A percentile compares a stretch with the other conserved stretches of the same genome.
Conservation (phyloP, 83 land plant species). For the Picea abies region DNA sequence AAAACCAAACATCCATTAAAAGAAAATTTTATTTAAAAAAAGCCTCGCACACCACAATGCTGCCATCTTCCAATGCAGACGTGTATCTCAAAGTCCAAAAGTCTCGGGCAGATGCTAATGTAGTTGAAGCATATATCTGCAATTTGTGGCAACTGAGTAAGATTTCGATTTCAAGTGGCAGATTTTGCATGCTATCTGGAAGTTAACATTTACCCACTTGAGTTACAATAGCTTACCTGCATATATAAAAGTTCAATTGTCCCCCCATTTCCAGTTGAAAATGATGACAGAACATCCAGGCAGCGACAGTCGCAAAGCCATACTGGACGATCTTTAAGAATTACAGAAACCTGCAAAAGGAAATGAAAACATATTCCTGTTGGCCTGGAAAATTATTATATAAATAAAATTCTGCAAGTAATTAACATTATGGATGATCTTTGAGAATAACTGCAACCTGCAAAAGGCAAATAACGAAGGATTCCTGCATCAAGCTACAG, state of each 20-base stretch:
- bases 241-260: constrained; percentile 25
- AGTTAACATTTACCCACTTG: not conserved
- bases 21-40: not conserved
- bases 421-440: constrained; percentile 30
- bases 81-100: constrained; percentile 66
- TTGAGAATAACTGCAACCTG: constrained; percentile 87
- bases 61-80: constrained; percentile 64
- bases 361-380: too few relatives aligned
- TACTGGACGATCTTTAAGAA: constrained; percentile 68
- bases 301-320: constrained; percentile 82
- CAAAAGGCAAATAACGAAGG: not conserved
- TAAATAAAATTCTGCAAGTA: not conserved
- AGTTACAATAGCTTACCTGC: constrained; percentile 49
- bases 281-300: constrained; percentile 52
- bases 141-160: constrained; percentile 1
- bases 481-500: not conserved
- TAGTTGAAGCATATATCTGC: constrained; percentile 81
- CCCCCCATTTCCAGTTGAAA: constrained; percentile 17
- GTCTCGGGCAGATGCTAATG: constrained; percentile 70
- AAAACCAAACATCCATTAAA: not conserved
- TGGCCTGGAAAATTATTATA: constrained; percentile 1
- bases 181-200: not conserved
- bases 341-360: constrained; percentile 52
- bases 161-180: not conserved
- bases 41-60: constrained; percentile 45